These are phyloP conservation scores for Penicillium sp. DNA, from an alignment of 2,329 filamentous ascomycete genomes.

Conservation along the genomic window DNA sequence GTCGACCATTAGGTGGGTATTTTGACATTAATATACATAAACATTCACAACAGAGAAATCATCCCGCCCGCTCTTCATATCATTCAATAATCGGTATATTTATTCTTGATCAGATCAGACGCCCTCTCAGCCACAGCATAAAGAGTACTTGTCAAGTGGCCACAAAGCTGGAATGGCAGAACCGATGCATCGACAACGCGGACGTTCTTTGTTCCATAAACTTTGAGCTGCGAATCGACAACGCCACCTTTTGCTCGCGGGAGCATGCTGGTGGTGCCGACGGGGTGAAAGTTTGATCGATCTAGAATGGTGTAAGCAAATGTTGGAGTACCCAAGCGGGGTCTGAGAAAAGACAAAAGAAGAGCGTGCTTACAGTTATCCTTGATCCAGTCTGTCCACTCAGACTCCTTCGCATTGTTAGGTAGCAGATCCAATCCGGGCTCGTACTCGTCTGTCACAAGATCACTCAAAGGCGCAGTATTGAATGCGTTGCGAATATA, in stretches of 20 bases:
- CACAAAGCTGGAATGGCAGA: constrained; percentile 31
- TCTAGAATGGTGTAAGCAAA: constrained; percentile 12
- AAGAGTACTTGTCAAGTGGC: constrained; percentile 31
- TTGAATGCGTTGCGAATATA: constrained; percentile 25
- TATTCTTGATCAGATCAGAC: constrained; percentile 33
- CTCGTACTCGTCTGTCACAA: constrained; percentile 24
- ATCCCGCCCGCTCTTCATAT: background rate
- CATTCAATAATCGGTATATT: constrained; percentile 5
- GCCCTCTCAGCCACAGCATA: constrained; percentile 35
- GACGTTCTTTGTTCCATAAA: constrained; percentile 37
- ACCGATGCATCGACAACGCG: constrained; percentile 37
- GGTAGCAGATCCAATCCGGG: constrained; percentile 24
- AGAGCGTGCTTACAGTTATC: constrained; percentile 21
- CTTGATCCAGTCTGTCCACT: constrained; percentile 28
- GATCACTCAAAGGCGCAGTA: constrained; percentile 18
- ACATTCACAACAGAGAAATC: background rate
- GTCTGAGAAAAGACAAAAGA: background rate
- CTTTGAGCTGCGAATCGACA: constrained; percentile 28
- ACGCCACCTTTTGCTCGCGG: constrained; percentile 35
- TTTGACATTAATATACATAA: background rate
- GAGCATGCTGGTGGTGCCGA: constrained; percentile 36
- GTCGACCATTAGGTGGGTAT: background rate
- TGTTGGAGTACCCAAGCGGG: background rate
- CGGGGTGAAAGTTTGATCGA: constrained; percentile 32
- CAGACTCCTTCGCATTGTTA: constrained; percentile 15